Base-by-base conservation (phyloP, 2,329 filamentous ascomycete genomes). In the Xylariaceae sp. region DNA sequence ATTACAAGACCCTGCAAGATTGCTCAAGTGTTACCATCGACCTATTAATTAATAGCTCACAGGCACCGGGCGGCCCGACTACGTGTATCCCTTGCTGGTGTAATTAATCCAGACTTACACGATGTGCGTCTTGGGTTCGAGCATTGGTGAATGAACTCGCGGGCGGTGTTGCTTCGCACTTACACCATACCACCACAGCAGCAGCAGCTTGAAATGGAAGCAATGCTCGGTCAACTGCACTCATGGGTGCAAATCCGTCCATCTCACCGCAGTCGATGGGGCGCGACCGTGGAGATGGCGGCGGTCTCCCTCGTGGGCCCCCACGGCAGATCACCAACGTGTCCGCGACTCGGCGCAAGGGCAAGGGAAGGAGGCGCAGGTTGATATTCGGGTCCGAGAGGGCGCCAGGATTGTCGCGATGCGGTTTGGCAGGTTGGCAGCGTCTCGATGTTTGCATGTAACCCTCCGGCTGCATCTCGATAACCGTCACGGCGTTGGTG, bases 391-490 rank as follows among this genome's bases (percentile, higher is more conserved):
- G 39, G n/a, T 39, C 30, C 5, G 21, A 8, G 40, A 43, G 43
- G 16, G 16, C 21, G 21, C 47, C 22, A 43, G 47, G 44, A 40
- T 46, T 16, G 10, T 32, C 15, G 21, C 22, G 16, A 45, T 43
- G 50, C 53, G 37, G 47, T 47, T 51, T 53, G 53, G 46, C 43
- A 51, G 47, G 45, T 51, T 53, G 53, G 46, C 43, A 51, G 34
- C 44, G 53, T 46, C 40, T 13, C 37, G 26, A 39, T 45, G 53
- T 54, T 49, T 56, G 40, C 32, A 49, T 56, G 44, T 34, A 42
- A 43, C 48, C 47, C 49, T 46, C 47, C 53, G 44, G 29, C 53
- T 56, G 50, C 53, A 54, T 54, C 50, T 54, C 50, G 47, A 58
- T 49, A 55, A 51, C 30, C 44, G 22, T 48, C 19, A 30, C 26